phyloP scores from a whole-genome alignment of 2,329 filamentous ascomycete species.

The Lojkania enalia region DNA sequence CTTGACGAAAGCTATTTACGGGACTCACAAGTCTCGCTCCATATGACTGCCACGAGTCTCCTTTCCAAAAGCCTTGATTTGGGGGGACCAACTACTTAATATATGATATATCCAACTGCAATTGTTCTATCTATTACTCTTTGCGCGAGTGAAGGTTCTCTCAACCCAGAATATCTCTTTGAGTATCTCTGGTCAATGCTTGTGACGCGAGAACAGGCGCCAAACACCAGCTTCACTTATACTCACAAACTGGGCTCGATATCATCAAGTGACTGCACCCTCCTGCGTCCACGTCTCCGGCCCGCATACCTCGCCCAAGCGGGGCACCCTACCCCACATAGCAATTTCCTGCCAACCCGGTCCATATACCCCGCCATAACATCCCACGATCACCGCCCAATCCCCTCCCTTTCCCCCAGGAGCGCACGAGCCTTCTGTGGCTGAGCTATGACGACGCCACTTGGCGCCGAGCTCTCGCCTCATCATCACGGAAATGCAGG shows the following conservation, averaged over 20 bases:
- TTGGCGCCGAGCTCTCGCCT: constrained; percentile 22
- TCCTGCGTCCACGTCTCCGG: not conserved
- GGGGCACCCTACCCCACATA: not conserved
- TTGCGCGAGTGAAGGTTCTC: too few species aligned
- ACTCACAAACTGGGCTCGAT: too few species aligned
- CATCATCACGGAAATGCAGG: not conserved
- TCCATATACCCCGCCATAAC: not conserved
- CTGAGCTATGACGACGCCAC: constrained; percentile 21
- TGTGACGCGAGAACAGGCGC: too few species aligned
- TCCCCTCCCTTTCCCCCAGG: too few species aligned
- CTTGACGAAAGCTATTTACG: not conserved
- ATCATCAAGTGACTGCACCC: not conserved
- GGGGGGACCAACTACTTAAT: too few species aligned
- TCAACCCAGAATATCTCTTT: too few species aligned
- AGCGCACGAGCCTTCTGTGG: constrained; percentile 31
- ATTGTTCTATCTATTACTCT: too few species aligned
- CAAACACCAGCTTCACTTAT: too few species aligned
- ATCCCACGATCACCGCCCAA: not conserved
- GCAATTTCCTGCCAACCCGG: not conserved
- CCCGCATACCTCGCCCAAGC: not conserved
- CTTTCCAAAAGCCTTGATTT: constrained; percentile 24
- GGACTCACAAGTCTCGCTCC: constrained; percentile 13
- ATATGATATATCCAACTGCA: too few species aligned
- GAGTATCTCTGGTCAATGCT: too few species aligned
- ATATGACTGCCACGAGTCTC: constrained; percentile 29